Percentiles rank a stretch among this genome's conserved stretches.
These are phyloP conservation scores for Willaertia magna DNA, from an alignment of 208 protist species.

Conservation along the genomic window DNA sequence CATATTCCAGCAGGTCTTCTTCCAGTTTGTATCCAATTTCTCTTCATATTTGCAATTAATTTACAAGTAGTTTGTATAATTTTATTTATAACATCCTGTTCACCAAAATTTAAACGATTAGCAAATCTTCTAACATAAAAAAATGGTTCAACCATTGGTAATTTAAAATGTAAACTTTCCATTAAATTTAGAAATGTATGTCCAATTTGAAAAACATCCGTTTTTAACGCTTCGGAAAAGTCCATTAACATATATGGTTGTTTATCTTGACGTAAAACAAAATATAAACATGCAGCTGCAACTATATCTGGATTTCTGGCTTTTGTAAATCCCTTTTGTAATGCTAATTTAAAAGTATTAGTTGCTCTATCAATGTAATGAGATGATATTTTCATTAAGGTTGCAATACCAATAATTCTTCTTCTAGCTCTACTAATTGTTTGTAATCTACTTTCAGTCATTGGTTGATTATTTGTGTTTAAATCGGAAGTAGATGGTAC, in stretches of 20 bases:
- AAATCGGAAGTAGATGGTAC: neutral
- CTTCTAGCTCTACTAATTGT: neutral
- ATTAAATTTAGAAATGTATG: constrained; percentile 56
- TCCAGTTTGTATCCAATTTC: constrained; percentile 72
- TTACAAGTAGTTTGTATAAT: constrained; percentile 65
- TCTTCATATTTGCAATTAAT: constrained; percentile 61
- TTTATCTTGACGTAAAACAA: constrained; percentile 53
- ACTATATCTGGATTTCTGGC: neutral
- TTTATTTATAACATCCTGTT: constrained; percentile 44
- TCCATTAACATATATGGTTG: constrained; percentile 72
- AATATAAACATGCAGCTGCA: constrained; percentile 56
- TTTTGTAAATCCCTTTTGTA: neutral
- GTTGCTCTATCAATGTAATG: neutral
- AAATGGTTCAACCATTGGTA: constrained; percentile 65
- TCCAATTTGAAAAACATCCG: constrained; percentile 38
- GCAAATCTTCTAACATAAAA: constrained; percentile 64
- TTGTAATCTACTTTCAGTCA: neutral
- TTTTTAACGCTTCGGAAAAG: constrained; percentile 47
- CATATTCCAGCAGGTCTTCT: constrained; percentile 68
- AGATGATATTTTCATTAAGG: neutral
- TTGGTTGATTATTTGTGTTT: neutral
- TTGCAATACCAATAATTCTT: neutral
- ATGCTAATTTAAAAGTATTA: neutral
- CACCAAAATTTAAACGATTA: constrained; percentile 17
- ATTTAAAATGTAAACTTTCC: constrained; percentile 54